These are phyloP conservation scores for Davidsoniella virescens DNA, from an alignment of 2,329 filamentous ascomycete species.

Conservation along the genomic window DNA sequence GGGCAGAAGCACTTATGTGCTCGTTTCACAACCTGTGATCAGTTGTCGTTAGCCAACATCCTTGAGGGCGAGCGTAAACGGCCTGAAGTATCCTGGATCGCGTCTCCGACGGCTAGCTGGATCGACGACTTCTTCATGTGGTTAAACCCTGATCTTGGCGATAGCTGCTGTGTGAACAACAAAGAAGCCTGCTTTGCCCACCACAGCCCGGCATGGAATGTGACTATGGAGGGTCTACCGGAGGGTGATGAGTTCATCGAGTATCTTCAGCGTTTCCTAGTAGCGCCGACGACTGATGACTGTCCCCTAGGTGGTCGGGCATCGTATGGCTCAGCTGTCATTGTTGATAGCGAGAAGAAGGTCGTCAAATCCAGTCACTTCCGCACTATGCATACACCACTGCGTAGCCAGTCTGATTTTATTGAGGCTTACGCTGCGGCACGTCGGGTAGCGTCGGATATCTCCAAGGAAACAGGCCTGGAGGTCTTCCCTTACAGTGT, in stretches of 20 bases:
- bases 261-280: conserved; percentile 72
- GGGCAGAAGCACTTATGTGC: conserved; percentile 82
- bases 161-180: conserved; percentile 54
- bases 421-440: conserved; percentile 82
- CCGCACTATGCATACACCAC: conserved; percentile 72
- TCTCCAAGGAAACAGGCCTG: conserved; percentile 53
- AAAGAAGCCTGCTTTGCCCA: conserved; percentile 62
- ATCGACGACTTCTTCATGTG: conserved; percentile 92
- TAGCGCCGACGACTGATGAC: conserved; percentile 60
- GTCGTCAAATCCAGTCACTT: conserved; percentile 78
- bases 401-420: conserved; percentile 80
- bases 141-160: conserved; percentile 69
- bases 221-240: conserved; percentile 79
- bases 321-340: conserved; percentile 69
- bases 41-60: conserved; percentile 71
- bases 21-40: conserved; percentile 75
- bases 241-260: conserved; percentile 79
- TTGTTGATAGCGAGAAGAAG: conserved; percentile 50
- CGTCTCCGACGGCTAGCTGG: conserved; percentile 83
- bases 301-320: conserved; percentile 84
- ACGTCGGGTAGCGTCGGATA: conserved; percentile 66
- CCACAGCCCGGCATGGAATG: conserved; percentile 71
- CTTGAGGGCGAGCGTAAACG: conserved; percentile 90
- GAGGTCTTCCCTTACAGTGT: conserved; percentile 93
- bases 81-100: conserved; percentile 71